These are phyloP conservation scores for Coemansia sp. DNA, from an alignment of 192 early-diverging fungal genomes.

Conservation along the genomic window DNA sequence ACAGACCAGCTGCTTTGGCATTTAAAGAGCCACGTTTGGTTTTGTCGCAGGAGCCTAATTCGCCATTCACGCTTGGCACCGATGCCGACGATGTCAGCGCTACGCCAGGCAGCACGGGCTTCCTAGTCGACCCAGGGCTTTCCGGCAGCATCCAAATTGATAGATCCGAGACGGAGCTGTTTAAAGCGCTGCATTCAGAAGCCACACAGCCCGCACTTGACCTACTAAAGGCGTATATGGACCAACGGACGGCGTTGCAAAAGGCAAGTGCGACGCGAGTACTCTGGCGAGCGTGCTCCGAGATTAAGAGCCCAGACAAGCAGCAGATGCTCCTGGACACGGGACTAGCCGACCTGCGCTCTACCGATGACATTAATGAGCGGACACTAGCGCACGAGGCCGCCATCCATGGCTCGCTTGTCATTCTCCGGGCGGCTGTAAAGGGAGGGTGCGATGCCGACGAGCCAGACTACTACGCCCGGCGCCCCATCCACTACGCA, in stretches of 20 bases:
- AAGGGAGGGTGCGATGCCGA: slow-evolving; percentile 44
- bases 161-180: slow-evolving; percentile 44
- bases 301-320: slow-evolving; percentile 34
- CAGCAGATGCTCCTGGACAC: slow-evolving; percentile 63
- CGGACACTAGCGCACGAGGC: slow-evolving; percentile 87
- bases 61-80: slow-evolving; percentile 17
- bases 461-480: slow-evolving; percentile 83
- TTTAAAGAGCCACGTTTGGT: not conserved
- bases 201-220: slow-evolving; percentile 8
- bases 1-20: not conserved
- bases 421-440: slow-evolving; percentile 61
- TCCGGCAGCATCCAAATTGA: slow-evolving; percentile 41
- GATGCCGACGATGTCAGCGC: not conserved
- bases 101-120: slow-evolving; percentile 12
- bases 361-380: slow-evolving; percentile 90
- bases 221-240: slow-evolving; percentile 14
- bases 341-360: slow-evolving; percentile 71
- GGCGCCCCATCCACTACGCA: slow-evolving; percentile 90
- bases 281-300: slow-evolving; percentile 50
- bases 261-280: slow-evolving; percentile 37
- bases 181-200: slow-evolving; percentile 22
- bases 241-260: slow-evolving; percentile 43
- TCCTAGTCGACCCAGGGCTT: slow-evolving; percentile 29
- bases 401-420: slow-evolving; percentile 75
- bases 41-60: not conserved